Evolutionary conservation across 345 rosid species (phyloP), one percentile per base, ranked within the genome.

Genomic region (Hevea brasiliensis): DNA sequence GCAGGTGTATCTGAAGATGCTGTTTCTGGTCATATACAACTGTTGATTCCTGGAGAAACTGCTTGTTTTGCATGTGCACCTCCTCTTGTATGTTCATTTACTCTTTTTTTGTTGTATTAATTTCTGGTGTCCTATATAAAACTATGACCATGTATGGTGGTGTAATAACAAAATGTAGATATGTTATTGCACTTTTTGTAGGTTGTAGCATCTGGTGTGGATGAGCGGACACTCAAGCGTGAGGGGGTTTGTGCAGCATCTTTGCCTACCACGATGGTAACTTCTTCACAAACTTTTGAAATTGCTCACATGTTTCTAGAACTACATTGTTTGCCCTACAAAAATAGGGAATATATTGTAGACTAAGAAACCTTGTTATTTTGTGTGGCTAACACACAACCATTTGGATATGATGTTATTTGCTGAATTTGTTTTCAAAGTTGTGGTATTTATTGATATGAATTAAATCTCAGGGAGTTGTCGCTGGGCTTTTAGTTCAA

Each of bases 21-120:
- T 56, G 97, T 95, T 77, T 95, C 99, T 58, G 98, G 97, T 79
- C 98, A 92, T 79, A 92, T 94, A 87, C 98, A 95, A 73, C 83
- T 95, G 78, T 79, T 95, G 79, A 85, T 90, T 86, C 97, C 98
- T 0, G 98, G 97, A 84, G 97, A 89, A 84, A 90, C 98, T 76
- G 98, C 98, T 65, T 95, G 98, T 83, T 95, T 95, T 89, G 98
- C 99, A 17, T 92, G 97, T 85, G 96, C 99, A 26, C 99, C 98
- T 66, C 99, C 98, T 61, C 76, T 95, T 86, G 99, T 94, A 87
- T 72, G 82, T 53, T 61, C 47, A n/a, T 65, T 57, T 29, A 50
- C 42, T 41, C 59, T 67, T 32, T 14, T 48, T 21, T n/a, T 50
- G 1, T 18, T 47, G 12, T 65, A 14, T 14, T 41, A 21, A 17